These are phyloP conservation scores for Akanthomyces uredinophilus DNA, from an alignment of 2,329 filamentous ascomycete genomes.

Conservation along the genomic window DNA sequence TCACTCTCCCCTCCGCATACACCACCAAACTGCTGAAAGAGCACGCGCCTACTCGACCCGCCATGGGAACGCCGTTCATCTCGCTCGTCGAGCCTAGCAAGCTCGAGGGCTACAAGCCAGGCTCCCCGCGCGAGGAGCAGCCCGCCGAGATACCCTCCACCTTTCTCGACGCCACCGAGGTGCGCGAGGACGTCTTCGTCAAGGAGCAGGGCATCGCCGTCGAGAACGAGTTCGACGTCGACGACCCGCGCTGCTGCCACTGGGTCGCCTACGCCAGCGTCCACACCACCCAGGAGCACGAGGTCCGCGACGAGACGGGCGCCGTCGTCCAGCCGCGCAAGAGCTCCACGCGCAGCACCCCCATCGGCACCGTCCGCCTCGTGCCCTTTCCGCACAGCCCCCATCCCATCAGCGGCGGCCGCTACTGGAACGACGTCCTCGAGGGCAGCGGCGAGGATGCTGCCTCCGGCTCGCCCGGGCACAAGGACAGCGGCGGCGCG, in stretches of 20 bases:
- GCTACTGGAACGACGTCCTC: slow-evolving; percentile 42
- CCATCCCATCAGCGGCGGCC: slow-evolving; percentile 50
- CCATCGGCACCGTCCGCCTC: slow-evolving; percentile 69
- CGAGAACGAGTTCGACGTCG: slow-evolving; percentile 71
- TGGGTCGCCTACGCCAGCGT: slow-evolving; percentile 79
- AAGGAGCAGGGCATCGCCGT: slow-evolving; percentile 52
- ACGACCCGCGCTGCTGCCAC: slow-evolving; percentile 76
- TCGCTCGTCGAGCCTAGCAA: slow-evolving; percentile 43
- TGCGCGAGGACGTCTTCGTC: slow-evolving; percentile 58
- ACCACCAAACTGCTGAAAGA: background rate
- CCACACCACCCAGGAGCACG: slow-evolving; percentile 39
- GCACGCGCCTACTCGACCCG: background rate
- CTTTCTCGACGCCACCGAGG: slow-evolving; percentile 60
- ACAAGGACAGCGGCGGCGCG: slow-evolving; percentile 3
- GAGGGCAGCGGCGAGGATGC: slow-evolving; percentile 22
- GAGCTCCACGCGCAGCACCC: slow-evolving; percentile 43
- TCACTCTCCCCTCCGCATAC: background rate
- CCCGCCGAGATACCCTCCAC: slow-evolving; percentile 41
- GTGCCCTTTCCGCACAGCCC: slow-evolving; percentile 74
- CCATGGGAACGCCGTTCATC: slow-evolving; percentile 48
- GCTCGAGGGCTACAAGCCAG: slow-evolving; percentile 43
- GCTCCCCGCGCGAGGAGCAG: slow-evolving; percentile 38
- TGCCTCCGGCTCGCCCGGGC: background rate
- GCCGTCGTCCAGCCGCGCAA: slow-evolving; percentile 36
- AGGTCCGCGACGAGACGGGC: slow-evolving; percentile 39